Base-by-base conservation (phyloP, 805 yeast species). In the Lachancea nothofagi region DNA sequence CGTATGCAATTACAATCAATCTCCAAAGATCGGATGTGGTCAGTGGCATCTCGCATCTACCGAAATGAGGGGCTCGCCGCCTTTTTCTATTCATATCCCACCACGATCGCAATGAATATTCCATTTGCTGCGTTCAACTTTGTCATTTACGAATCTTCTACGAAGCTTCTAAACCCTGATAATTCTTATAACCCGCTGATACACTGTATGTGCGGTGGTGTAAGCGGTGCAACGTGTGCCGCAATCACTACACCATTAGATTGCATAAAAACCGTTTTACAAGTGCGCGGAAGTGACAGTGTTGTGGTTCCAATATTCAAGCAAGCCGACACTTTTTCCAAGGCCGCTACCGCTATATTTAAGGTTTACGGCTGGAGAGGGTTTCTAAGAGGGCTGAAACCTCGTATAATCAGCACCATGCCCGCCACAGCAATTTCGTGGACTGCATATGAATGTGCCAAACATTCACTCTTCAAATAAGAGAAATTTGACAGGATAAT, bases 391-490 rank as follows among this genome's bases (percentile, higher is more conserved):
- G 98, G 98, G 14, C 70, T 87, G 54, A 78, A 81, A 55, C 97
- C 98, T 33, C 78, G 98, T 63, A 79, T 93, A 41, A 79, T 90
- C 23, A 83, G 93, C 49, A 88, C 88, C 62, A 88, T 90, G 59
- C 98, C 98, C 17, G 80, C 94, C 33, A 90, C 97, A 7, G 97
- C 97, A 15, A 88, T 90, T 46, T 80, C 95, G 48, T 90, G 97
- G 97, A 90, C 97, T 1, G 86, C 95, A 20, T 90, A 90, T 63
- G 98, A 90, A 62, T 85, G 89, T 90, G 97, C 96, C 31, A 90
- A 90, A 42, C 68, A 66, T 45, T 61, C 65, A 49, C 46, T 67
- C 31, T 43, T 43, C 41, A 27, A 29, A 13, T 21, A 14, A 20
- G 24, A 13, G n/a, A n/a, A n/a, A n/a, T n/a, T n/a, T n/a, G n/a